These are phyloP conservation scores for Aquilaria agallochum DNA, from an alignment of 441 rosid genomes.

Conservation along the genomic window DNA sequence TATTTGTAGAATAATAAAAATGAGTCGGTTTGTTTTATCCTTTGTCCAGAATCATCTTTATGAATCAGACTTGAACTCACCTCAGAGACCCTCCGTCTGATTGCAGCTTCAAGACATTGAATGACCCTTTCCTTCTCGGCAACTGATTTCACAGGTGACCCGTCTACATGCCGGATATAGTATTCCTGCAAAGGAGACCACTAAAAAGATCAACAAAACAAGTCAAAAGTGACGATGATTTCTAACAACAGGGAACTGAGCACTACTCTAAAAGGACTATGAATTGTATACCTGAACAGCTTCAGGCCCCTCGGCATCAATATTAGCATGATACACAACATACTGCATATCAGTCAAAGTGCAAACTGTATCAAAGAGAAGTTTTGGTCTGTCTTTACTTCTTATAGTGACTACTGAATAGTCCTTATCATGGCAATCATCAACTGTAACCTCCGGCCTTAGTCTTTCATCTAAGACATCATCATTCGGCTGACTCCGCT, in stretches of 20 bases:
- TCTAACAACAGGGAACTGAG: neutral
- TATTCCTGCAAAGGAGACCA: conserved; percentile 52
- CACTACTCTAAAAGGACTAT: neutral
- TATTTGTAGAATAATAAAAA: neutral
- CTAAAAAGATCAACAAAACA: neutral
- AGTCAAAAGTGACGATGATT: neutral
- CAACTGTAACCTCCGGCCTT: conserved; percentile 72
- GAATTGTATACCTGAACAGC: conserved; percentile 63
- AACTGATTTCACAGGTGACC: conserved; percentile 88
- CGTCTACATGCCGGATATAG: conserved; percentile 80
- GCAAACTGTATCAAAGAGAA: conserved; percentile 82
- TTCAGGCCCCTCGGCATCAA: conserved; percentile 63
- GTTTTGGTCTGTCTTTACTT: conserved; percentile 92
- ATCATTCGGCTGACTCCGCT: conserved; percentile 32
- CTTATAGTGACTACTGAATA: conserved; percentile 78
- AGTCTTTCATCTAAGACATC: conserved; percentile 47
- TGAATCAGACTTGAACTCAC: conserved; percentile 26
- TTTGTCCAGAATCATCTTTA: neutral
- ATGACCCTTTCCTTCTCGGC: conserved; percentile 85
- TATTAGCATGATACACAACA: conserved; percentile 88
- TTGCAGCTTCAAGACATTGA: conserved; percentile 91
- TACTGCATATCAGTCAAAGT: conserved; percentile 94
- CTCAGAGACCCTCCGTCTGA: conserved; percentile 95
- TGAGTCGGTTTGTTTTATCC: no score
- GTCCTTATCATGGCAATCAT: conserved; percentile 75